Evolutionary conservation across 1,139 yeast species (phyloP), one percentile per base, ranked within the genome.

Genomic region (Suhomyces bribrorum): DNA sequence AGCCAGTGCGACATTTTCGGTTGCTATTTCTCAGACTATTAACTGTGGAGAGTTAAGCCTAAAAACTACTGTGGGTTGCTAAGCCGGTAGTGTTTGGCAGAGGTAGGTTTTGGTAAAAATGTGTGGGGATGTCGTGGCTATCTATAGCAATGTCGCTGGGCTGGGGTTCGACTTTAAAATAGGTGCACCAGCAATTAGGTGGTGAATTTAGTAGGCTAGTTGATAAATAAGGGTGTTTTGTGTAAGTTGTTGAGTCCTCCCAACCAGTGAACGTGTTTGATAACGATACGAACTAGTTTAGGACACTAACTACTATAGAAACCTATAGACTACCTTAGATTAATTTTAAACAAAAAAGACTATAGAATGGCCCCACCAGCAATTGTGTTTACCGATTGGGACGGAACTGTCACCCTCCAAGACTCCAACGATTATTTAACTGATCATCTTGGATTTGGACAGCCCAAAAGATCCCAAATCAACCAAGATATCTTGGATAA

Each of bases 371-470:
- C 37, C 17, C 37, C 33, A 15, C 37, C 44, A 24, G 92, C 95
- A 40, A 87, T 92, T 53, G 85, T 92, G 28, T 92, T 92, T 68
- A 86, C 97, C 37, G 98, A 92, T 64, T 92, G 95, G 81, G 98
- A 92, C 61, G 98, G 98, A 15, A 92, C 98, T 6, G 95, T 92
- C 48, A 92, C 98, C 13, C 69, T 86, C 45, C 76, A 77, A 59
- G 98, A 92, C 61, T 86, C 96, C 47, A 94, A 92, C 58, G 97
- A 92, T 61, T 85, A 75, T 61, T 69, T 92, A 48, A 89, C 97
- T 14, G 97, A 92, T 58, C 79, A 78, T 54, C 69, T 85, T 23
- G 99, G 99, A 5, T 86, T 88, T 62, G 98, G 98, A 3, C 66
- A 68, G 37, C 80, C 74, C 26, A 74, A 74, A 49, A 79, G 98